phyloP scores from a whole-genome alignment of 495 filamentous ascomycete genomes.

The Corynascus novoguineensis region DNA sequence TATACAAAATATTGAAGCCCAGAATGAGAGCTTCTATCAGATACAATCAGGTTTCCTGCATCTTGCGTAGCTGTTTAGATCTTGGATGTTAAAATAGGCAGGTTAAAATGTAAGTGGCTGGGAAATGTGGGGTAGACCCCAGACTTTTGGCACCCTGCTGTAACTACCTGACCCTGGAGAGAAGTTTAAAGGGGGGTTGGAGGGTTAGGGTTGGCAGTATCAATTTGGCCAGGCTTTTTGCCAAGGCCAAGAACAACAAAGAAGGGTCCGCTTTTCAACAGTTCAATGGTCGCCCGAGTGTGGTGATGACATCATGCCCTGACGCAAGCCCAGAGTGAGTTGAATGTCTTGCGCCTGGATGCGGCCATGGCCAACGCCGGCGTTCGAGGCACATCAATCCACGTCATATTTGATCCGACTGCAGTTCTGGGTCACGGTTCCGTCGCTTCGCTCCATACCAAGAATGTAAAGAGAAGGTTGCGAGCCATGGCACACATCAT shows the following conservation, averaged over 20 bases:
- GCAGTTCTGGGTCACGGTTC: neutral
- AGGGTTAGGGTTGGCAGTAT: neutral
- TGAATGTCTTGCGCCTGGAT: neutral
- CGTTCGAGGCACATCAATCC: neutral
- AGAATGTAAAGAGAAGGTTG: neutral
- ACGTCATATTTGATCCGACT: neutral
- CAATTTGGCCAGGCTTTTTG: too few relatives aligned
- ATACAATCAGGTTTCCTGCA: too few relatives aligned
- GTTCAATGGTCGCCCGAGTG: neutral
- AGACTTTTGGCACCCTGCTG: too few relatives aligned
- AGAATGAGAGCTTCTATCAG: too few relatives aligned
- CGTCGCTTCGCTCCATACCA: neutral
- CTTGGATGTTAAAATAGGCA: too few relatives aligned
- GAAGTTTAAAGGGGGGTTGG: neutral
- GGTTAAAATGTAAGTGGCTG: too few relatives aligned
- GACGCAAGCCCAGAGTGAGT: neutral
- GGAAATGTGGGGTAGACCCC: too few relatives aligned
- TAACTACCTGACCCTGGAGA: too few relatives aligned
- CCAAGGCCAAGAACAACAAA: too few relatives aligned
- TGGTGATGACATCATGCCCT: neutral
- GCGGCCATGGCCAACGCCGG: neutral
- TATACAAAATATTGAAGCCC: too few relatives aligned
- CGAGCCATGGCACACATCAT: constrained; percentile 3
- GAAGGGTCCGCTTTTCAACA: neutral
- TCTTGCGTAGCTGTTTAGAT: too few relatives aligned